A percentile compares a stretch with the other conserved stretches of the same genome.
Conservation (phyloP, 2,329 filamentous ascomycete species). For the Cytospora leucostoma region DNA sequence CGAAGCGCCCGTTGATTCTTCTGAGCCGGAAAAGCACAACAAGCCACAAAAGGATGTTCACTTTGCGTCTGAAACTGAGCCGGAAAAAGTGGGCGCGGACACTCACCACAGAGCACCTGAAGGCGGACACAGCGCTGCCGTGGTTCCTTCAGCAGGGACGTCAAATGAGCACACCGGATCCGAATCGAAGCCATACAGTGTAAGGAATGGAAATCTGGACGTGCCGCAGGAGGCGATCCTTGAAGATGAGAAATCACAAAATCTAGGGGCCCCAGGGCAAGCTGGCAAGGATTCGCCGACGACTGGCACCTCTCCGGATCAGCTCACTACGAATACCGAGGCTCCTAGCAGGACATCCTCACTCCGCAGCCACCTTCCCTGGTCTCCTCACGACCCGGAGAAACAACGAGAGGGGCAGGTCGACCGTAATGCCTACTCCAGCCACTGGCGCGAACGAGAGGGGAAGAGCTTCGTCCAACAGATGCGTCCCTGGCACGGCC, state of each 20-base stretch:
- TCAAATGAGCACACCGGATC: conserved; percentile 2
- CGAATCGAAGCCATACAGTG: background rate
- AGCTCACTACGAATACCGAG: conserved; percentile 8
- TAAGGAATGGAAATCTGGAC: conserved; percentile 5
- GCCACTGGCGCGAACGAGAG: conserved; percentile 65
- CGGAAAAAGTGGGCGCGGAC: conserved; percentile 4
- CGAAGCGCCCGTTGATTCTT: conserved; percentile 6
- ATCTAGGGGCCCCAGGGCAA: background rate
- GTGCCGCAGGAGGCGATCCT: conserved; percentile 1
- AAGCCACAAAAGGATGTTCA: conserved; percentile 32
- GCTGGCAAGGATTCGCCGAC: background rate
- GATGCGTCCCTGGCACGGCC: conserved; percentile 75
- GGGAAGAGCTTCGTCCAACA: conserved; percentile 72
- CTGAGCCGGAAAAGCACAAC: conserved; percentile 7
- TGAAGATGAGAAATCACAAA: conserved; percentile 1
- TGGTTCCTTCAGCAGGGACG: conserved; percentile 43
- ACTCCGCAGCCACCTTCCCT: conserved; percentile 23
- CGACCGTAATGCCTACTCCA: conserved; percentile 62
- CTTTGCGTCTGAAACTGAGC: conserved; percentile 4
- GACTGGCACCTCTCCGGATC: background rate
- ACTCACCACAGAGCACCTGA: background rate
- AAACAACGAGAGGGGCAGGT: conserved; percentile 45
- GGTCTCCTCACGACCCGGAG: conserved; percentile 37
- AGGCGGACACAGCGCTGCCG: conserved; percentile 56
- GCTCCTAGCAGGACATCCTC: conserved; percentile 21